These are phyloP conservation scores for Phyllosticta capitalensis DNA, from an alignment of 2,329 filamentous ascomycete species.

Conservation along the genomic window DNA sequence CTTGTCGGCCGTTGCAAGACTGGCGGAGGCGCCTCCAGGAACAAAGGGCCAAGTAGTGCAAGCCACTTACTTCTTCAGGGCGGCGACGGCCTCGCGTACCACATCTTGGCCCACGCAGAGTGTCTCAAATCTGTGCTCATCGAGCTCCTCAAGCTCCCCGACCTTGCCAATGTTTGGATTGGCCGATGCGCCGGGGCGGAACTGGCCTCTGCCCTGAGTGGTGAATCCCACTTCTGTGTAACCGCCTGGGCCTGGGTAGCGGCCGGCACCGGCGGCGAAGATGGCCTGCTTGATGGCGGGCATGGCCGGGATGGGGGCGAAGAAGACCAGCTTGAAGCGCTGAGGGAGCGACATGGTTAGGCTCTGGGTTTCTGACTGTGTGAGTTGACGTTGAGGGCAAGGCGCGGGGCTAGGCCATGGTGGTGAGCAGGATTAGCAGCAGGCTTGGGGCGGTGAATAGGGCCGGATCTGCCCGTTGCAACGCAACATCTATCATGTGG, in stretches of 20 bases:
- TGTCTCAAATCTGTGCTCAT: slow-evolving; percentile 55
- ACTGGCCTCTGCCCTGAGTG: slow-evolving; percentile 51
- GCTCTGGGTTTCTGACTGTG: background rate
- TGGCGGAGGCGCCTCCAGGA: background rate
- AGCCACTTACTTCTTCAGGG: slow-evolving; percentile 51
- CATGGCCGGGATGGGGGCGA: slow-evolving; percentile 30
- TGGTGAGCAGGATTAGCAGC: too few species aligned
- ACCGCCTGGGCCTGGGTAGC: slow-evolving; percentile 30
- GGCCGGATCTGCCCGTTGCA: background rate
- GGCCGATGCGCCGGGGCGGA: slow-evolving; percentile 51
- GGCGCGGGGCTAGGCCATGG: too few species aligned
- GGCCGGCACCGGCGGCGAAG: slow-evolving; percentile 37
- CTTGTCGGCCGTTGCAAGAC: background rate
- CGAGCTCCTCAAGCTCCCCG: slow-evolving; percentile 48
- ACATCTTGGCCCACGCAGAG: slow-evolving; percentile 52
- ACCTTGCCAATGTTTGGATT: slow-evolving; percentile 54
- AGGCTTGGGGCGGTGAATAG: background rate
- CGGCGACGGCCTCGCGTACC: slow-evolving; percentile 48
- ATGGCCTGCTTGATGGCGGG: slow-evolving; percentile 33
- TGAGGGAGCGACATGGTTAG: slow-evolving; percentile 11
- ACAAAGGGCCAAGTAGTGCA: background rate
- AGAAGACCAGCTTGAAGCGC: slow-evolving; percentile 38
- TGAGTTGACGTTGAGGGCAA: background rate
- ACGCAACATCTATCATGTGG: background rate
- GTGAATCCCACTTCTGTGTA: slow-evolving; percentile 37